A percentile compares a stretch with the other conserved stretches of the same genome.
Evolutionary conservation across 139 green algal species (phyloP).

Genomic region (Tetradesmus lagerheimii): DNA sequence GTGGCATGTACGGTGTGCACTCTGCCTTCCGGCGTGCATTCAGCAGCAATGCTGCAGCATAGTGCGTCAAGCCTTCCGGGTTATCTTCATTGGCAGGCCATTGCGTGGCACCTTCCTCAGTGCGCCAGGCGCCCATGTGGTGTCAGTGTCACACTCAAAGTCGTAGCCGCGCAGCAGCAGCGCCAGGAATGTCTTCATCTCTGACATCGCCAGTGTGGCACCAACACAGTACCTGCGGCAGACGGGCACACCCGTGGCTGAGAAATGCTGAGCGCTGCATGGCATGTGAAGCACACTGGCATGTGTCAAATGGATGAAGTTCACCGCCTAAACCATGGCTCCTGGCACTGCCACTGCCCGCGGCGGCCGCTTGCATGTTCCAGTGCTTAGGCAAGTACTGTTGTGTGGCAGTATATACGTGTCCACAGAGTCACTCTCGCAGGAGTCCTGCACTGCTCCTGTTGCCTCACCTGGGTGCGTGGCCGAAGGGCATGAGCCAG

Average conservation of each 20-base stretch:
- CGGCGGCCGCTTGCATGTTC: no score
- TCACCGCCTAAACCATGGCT: no score
- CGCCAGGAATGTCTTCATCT: slow-evolving; percentile 19
- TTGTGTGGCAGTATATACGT: no score
- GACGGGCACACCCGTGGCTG: neutral
- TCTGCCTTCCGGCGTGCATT: no score
- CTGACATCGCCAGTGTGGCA: neutral
- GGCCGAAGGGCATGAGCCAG: slow-evolving; percentile 32
- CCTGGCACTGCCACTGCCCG: no score
- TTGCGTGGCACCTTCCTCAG: neutral
- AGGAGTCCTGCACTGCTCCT: neutral
- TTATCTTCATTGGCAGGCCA: neutral
- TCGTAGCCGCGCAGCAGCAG: slow-evolving; percentile 8
- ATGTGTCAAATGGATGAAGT: no score
- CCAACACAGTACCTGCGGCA: neutral
- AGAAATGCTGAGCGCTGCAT: no score
- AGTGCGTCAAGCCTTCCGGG: neutral
- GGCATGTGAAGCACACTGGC: no score
- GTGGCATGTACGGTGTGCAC: no score
- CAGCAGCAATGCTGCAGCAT: no score
- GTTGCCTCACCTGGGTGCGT: neutral
- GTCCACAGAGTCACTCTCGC: neutral
- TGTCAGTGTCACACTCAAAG: neutral
- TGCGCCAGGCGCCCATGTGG: neutral
- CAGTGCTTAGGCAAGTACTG: no score